These are phyloP conservation scores for Ophiostoma montium DNA, from an alignment of 2,329 filamentous ascomycete species.

Conservation along the genomic window DNA sequence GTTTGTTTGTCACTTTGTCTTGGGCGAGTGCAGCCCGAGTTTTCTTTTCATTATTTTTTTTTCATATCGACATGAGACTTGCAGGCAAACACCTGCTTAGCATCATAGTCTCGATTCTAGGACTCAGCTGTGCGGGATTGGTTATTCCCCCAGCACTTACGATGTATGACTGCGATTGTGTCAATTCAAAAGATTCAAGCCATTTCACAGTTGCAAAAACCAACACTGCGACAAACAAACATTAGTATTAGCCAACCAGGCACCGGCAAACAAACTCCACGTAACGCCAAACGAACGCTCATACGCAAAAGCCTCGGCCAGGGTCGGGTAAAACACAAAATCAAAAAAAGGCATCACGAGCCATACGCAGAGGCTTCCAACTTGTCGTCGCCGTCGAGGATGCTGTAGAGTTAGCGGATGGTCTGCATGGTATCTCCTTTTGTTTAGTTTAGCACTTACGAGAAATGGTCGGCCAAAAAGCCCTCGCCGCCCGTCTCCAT, in stretches of 20 bases:
- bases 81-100: too few species aligned
- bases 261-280: neutral
- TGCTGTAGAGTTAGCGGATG: constrained; percentile 21
- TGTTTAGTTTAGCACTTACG: too few species aligned
- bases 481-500: constrained; percentile 91
- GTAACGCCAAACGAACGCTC: neutral
- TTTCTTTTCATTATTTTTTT: too few species aligned
- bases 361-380: constrained; percentile 34
- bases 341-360: neutral
- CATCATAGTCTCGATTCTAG: neutral
- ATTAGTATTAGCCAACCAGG: neutral
- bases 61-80: too few species aligned
- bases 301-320: too few species aligned
- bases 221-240: neutral
- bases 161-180: neutral
- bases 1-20: too few species aligned
- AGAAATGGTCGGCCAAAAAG: constrained; percentile 79
- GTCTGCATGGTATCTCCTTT: too few species aligned
- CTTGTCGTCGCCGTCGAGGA: constrained; percentile 41
- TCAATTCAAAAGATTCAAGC: neutral
- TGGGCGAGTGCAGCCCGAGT: too few species aligned
- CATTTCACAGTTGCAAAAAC: neutral
- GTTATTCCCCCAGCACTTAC: neutral
- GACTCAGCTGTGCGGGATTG: neutral
- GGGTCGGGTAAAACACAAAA: too few species aligned